Evolutionary conservation across 1,284 basidiomycete species (phyloP).

Genomic region (Boletellus sp.): DNA sequence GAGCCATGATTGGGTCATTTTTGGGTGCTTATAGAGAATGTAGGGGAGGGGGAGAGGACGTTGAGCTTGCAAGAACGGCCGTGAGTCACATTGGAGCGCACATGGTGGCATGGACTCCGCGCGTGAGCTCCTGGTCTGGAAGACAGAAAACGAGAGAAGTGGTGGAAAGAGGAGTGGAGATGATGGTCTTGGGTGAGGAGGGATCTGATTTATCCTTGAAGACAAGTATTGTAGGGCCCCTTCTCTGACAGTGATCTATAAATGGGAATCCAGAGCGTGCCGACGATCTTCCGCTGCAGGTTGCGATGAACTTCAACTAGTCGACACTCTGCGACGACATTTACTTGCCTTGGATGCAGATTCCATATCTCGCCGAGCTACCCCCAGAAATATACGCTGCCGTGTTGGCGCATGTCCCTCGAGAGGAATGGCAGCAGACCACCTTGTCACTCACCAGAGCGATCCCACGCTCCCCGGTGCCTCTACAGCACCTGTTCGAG

Average conservation of each 20-base stretch:
- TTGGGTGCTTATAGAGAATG: slow-evolving; percentile 39
- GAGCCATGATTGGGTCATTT: slow-evolving; percentile 39
- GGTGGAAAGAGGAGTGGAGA: slow-evolving; percentile 45
- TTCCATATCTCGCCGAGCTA: slow-evolving; percentile 32
- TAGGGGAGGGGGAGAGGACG: slow-evolving; percentile 14
- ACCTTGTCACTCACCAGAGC: slow-evolving; percentile 53
- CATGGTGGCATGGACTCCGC: slow-evolving; percentile 43
- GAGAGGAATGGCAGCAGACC: slow-evolving; percentile 38
- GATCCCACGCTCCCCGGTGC: slow-evolving; percentile 52
- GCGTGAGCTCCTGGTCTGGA: slow-evolving; percentile 41
- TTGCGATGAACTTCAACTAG: too few relatives aligned
- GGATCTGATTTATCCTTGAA: slow-evolving; percentile 30
- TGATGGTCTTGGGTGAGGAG: slow-evolving; percentile 38
- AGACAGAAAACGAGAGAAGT: slow-evolving; percentile 43
- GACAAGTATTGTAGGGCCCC: slow-evolving; percentile 28
- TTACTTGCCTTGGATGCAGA: slow-evolving; percentile 7
- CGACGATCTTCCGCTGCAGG: too few relatives aligned
- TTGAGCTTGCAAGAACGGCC: slow-evolving; percentile 30
- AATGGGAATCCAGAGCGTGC: too few relatives aligned
- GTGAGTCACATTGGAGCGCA: slow-evolving; percentile 50
- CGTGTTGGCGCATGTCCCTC: slow-evolving; percentile 47
- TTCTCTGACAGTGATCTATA: slow-evolving; percentile 24
- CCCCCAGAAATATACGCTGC: slow-evolving; percentile 58
- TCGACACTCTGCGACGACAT: too few relatives aligned
- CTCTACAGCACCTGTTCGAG: slow-evolving; percentile 49